Evolutionary conservation across 495 filamentous ascomycete genomes (phyloP).

Genomic region (Aspergillus nidulans): DNA sequence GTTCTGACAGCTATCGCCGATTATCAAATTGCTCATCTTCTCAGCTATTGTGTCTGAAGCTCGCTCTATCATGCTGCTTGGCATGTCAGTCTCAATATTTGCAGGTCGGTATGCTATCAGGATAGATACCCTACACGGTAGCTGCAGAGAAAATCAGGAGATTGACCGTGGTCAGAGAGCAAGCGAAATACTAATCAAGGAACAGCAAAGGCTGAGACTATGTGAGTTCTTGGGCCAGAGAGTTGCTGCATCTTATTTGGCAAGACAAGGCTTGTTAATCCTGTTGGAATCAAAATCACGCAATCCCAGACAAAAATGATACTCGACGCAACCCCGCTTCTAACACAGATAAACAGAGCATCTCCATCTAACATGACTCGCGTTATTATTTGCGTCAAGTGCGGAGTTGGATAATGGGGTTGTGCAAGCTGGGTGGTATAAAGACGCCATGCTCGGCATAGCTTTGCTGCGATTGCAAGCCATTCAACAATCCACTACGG

Average conservation of each 20-base stretch:
- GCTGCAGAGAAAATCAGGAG: too few relatives aligned
- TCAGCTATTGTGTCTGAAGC: too few relatives aligned
- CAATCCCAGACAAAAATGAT: slow-evolving; percentile 20
- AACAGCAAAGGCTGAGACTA: too few relatives aligned
- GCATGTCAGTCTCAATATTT: too few relatives aligned
- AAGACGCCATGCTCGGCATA: neutral
- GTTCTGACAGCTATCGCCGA: too few relatives aligned
- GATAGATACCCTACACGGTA: too few relatives aligned
- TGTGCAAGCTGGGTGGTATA: neutral
- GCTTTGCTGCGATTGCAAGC: neutral
- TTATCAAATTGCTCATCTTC: too few relatives aligned
- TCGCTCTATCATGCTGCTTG: too few relatives aligned
- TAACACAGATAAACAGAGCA: neutral
- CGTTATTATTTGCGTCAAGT: neutral
- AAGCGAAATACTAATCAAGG: too few relatives aligned
- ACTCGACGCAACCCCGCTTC: slow-evolving; percentile 18
- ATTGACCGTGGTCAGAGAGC: too few relatives aligned
- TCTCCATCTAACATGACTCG: neutral
- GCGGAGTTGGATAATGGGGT: neutral
- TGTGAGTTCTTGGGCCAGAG: neutral
- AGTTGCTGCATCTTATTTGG: neutral
- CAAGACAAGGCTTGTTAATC: neutral
- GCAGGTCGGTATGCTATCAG: too few relatives aligned
- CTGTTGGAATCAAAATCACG: slow-evolving; percentile 8
- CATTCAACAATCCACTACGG: too few relatives aligned